These are phyloP conservation scores for Cucumis cinereus DNA, from an alignment of 306 rosid genomes.

Conservation along the genomic window DNA sequence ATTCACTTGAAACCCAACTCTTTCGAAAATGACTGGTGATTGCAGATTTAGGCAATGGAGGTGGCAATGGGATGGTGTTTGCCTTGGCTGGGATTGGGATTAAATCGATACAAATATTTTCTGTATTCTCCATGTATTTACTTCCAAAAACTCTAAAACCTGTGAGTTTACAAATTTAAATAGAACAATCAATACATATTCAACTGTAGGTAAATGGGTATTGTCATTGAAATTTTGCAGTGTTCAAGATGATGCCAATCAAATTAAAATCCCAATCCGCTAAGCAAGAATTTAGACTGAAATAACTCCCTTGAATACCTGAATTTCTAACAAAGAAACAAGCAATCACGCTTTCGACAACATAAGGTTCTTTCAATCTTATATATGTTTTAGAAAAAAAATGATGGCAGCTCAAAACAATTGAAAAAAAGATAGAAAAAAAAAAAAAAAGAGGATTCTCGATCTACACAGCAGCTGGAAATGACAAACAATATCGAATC, in stretches of 20 bases:
- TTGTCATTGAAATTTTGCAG: not conserved
- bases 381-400: not conserved
- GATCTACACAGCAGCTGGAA: not conserved
- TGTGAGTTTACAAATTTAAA: not conserved
- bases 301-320: not conserved
- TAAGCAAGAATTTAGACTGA: not conserved
- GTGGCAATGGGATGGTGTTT: slow-evolving; percentile 32
- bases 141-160: slow-evolving; percentile 13
- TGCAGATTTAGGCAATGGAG: slow-evolving; percentile 34
- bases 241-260: not conserved
- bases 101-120: slow-evolving; percentile 4
- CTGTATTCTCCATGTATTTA: slow-evolving; percentile 21
- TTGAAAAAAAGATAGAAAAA: not conserved
- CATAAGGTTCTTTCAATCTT: not conserved
- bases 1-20: slow-evolving; percentile 10
- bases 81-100: slow-evolving; percentile 7
- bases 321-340: not conserved
- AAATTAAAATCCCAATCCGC: not conserved
- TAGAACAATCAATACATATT: not conserved
- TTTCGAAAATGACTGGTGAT: slow-evolving; percentile 9
- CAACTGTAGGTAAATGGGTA: not conserved
- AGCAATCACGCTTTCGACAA: not conserved
- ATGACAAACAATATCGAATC: not conserved
- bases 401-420: not conserved
- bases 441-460: not conserved